Evolutionary conservation across 768 basidiomycete genomes (phyloP), one percentile per base, ranked within the genome.

Genomic region (Roridomyces roridus): DNA sequence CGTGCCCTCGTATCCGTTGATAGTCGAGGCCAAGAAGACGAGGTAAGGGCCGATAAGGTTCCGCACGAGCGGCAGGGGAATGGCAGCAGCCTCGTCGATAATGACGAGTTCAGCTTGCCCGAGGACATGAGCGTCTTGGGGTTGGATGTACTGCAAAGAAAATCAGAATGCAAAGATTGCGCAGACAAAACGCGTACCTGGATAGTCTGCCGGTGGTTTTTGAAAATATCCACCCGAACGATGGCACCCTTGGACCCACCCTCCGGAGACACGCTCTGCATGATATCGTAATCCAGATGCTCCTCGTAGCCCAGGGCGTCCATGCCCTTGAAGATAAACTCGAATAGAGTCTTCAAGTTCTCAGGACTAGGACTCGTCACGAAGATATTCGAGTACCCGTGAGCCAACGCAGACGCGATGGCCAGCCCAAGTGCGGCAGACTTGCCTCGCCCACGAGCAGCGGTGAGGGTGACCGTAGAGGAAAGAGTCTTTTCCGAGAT

Each of bases 1-100:
- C 0, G 97, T 98, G 24, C 97, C 97, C 81, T 98, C 97, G 73
- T 99, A 99, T 36, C 97, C 97, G 70, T 98, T 98, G 76, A 99
- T 95, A 1, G 97, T 99, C n/a, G 95, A 97, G 1, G 97, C 93
- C 81, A 98, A 89, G 80, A 98, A 98, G 46, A 98, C 95, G 31
- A 98, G 91, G 74, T 98, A 98, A 1, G 89, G 90, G 0, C 97
- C 97, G 51, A 99, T 87, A 60, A 99, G 90, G 65, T 94, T 93
- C 52, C 91, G 87, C 17, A 99, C 96, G 31, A 99, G 88, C 2
- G 96, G 95, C 17, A 98, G 85, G 1, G 97, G 97, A 49, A 98
- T 98, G 18, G 97, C 97, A 9, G 97, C 97, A 7, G 96, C 96
- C 74, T 99, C 97, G 66, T 99, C 97, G 61, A 99, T 96, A 65